These are phyloP conservation scores for Daldinia loculata DNA, from an alignment of 495 filamentous ascomycete genomes.

Conservation along the genomic window DNA sequence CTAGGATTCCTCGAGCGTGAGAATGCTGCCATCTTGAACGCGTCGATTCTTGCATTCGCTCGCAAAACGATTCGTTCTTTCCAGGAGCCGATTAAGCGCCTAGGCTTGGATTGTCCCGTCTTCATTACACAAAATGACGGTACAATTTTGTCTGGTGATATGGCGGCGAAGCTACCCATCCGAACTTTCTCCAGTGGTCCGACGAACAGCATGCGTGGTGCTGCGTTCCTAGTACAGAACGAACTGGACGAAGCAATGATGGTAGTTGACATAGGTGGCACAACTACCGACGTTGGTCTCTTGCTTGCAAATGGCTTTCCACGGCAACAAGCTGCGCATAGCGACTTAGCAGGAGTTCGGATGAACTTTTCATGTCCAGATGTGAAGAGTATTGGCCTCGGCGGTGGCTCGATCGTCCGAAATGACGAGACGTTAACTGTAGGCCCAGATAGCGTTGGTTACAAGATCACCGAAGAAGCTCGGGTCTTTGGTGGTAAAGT, in stretches of 20 bases:
- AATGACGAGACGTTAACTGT: conserved; percentile 52
- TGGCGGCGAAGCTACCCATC: conserved; percentile 61
- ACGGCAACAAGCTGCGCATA: conserved; percentile 62
- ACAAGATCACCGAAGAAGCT: conserved; percentile 58
- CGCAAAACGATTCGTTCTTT: conserved; percentile 60
- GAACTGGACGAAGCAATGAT: conserved; percentile 50
- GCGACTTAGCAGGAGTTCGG: conserved; percentile 60
- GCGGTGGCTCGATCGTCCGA: conserved; percentile 61
- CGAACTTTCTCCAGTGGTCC: conserved; percentile 63
- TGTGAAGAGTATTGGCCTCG: conserved; percentile 61
- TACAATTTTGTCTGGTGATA: conserved; percentile 58
- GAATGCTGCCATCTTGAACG: conserved; percentile 66
- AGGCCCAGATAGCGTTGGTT: conserved; percentile 66
- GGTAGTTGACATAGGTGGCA: conserved; percentile 63
- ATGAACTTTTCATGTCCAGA: conserved; percentile 65
- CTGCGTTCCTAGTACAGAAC: conserved; percentile 57
- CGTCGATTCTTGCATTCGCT: conserved; percentile 61
- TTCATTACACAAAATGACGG: conserved; percentile 68
- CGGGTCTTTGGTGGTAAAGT: conserved; percentile 62
- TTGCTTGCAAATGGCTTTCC: conserved; percentile 63
- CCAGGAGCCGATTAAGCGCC: conserved; percentile 53
- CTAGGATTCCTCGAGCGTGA: conserved; percentile 65
- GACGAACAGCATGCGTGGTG: conserved; percentile 66
- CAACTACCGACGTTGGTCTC: conserved; percentile 64
- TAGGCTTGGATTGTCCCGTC: conserved; percentile 59